Conservation (phyloP, 106 monocot genomes). For the Apostasia shenzhenica region DNA sequence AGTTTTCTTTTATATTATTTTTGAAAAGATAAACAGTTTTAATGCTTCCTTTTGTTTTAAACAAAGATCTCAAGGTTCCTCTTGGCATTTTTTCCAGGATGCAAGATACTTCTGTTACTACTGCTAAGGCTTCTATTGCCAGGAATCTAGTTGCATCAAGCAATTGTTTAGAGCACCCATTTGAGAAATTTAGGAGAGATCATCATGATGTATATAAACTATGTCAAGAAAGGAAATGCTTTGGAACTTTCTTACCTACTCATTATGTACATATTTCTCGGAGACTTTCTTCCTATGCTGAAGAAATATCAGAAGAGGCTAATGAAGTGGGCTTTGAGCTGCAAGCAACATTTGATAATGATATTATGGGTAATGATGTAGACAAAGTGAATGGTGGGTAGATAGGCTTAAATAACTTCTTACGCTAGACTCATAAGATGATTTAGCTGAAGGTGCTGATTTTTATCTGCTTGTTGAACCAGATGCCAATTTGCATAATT, state of each 20-base stretch:
- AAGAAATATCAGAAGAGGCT: constrained; percentile 10
- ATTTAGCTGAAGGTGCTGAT: constrained; percentile 10
- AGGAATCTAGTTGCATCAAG: not conserved
- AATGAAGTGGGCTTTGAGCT: constrained; percentile 20
- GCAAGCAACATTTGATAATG: constrained; percentile 3
- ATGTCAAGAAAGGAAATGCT: not conserved
- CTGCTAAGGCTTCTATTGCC: not conserved
- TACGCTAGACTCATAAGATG: constrained; percentile 8
- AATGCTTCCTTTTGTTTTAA: no score
- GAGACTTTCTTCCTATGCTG: constrained; percentile 33
- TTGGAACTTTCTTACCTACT: constrained; percentile 1
- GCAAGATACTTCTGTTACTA: not conserved
- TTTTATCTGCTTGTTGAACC: constrained; percentile 7
- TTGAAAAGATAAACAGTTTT: no score
- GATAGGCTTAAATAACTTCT: constrained; percentile 4
- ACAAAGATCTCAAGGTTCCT: no score
- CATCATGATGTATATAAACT: not conserved
- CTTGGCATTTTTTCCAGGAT: not conserved
- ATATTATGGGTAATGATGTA: not conserved
- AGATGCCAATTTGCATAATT: constrained; percentile 10
- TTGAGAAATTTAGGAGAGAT: not conserved
- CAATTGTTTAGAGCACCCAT: not conserved
- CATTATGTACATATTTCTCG: not conserved
- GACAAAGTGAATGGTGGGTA: constrained; percentile 11
- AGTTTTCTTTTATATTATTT: no score